Base-by-base conservation (phyloP, 2,329 filamentous ascomycete genomes). In the Xylaria sp. region DNA sequence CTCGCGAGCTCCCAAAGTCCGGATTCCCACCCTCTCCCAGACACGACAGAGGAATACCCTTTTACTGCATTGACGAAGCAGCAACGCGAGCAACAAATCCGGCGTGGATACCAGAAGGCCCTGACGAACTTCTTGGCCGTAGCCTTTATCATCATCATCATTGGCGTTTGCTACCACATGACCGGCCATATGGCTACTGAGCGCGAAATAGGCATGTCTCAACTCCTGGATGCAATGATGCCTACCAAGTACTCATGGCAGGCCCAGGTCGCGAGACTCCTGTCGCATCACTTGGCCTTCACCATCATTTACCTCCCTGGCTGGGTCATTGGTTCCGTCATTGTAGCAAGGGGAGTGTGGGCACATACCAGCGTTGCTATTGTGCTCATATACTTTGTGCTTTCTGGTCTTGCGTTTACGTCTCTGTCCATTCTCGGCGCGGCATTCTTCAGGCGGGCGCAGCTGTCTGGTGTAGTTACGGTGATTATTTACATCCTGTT, bases 191-290 rank as follows among this genome's bases (percentile, higher is more conserved):
- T 96, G 71, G 92, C 92, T 6, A 85, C 87, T 1, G 92, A 97
- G 75, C 81, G 92, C 58, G 92, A 97, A 76, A 79, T 86, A 13
- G 92, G 92, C 59, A 94, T 96, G 83, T 90, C 90, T 3, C 90
- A 92, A 63, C 79, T 97, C 34, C 85, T 97, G 49, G 92, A 97
- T 74, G 88, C 91, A 57, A 96, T 96, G 91, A 92, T 94, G 80
- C 88, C 90, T 0, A 90, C 90, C 58, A 80, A 81, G 57, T 81
- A 81, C 53, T 78, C 83, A 49, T 95, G 91, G 90, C 81, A 91
- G 68, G 86, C 89, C 8, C 90, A 93, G 74, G 83, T 85, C 19
- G 87, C 89, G 1, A 83, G 92, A n/a, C 80, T 96, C 11, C 70
- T 92, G 7, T 86, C 92, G 0, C 87, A 92, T 62, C 91, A 96